phyloP scores from a whole-genome alignment of 768 basidiomycete species.

The Boletus vermiculosoides region DNA sequence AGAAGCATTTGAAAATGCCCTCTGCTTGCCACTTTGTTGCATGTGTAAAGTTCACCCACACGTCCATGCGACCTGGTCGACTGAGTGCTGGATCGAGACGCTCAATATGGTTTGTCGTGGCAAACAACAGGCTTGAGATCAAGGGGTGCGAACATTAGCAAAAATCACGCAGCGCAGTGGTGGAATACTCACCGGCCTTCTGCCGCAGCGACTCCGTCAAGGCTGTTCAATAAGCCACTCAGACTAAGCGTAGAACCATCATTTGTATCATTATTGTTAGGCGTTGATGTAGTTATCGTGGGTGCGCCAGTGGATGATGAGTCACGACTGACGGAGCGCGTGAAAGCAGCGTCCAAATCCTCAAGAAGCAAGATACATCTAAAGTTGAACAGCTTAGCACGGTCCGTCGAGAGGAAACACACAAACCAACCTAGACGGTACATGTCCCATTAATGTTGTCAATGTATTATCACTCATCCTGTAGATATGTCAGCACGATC shows the following conservation, averaged over 20 bases:
- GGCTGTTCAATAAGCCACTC: constrained; percentile 81
- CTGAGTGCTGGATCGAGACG: constrained; percentile 86
- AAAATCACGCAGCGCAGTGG: constrained; percentile 8
- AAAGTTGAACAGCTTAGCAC: constrained; percentile 8
- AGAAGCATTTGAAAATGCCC: constrained; percentile 93
- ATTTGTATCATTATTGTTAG: constrained; percentile 46
- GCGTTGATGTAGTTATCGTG: constrained; percentile 43
- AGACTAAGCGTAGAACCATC: constrained; percentile 84
- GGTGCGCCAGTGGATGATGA: constrained; percentile 74
- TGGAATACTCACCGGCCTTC: constrained; percentile 69
- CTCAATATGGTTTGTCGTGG: constrained; percentile 93
- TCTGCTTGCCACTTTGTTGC: constrained; percentile 92
- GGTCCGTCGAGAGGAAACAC: constrained; percentile 8
- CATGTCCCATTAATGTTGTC: constrained; percentile 83
- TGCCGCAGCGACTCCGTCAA: constrained; percentile 83
- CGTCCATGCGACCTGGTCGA: constrained; percentile 88
- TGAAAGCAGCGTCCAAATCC: constrained; percentile 91
- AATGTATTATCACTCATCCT: constrained; percentile 92
- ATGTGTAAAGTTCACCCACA: constrained; percentile 89
- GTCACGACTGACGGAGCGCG: constrained; percentile 83
- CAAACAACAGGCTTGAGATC: constrained; percentile 69
- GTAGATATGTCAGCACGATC: constrained; percentile 14
- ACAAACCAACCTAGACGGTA: constrained; percentile 67
- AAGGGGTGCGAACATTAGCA: constrained; percentile 20
- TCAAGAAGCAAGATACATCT: constrained; percentile 93